Base-by-base conservation (phyloP, 2,329 filamentous ascomycete species). In the Alternaria longipes region DNA sequence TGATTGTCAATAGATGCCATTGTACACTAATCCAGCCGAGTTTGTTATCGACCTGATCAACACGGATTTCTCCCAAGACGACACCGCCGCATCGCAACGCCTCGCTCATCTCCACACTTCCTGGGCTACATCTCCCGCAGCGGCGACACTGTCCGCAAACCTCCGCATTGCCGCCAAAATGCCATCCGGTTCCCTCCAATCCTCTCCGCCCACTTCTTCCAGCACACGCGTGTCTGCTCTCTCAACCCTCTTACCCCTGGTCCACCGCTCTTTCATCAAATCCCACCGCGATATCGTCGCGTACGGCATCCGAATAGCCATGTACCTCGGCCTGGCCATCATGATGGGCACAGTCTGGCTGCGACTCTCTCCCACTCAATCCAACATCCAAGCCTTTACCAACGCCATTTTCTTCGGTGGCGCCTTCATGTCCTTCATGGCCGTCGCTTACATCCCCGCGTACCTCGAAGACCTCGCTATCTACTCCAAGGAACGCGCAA, bases 331-430 rank as follows among this genome's bases (percentile, higher is more conserved):
- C 79, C 83, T 96, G 16, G 92, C 92, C 1, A 87, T 95, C 68
- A 90, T 95, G 86, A 93, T 94, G 90, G 92, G 93, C 5, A 96
- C 93, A 0, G 91, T 96, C 12, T 97, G 91, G 89, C 81, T 96
- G 14, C 87, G 92, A 6, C 83, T 97, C 3, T 80, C 84, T 4
- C 84, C 89, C 0, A 81, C 84, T 0, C 92, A 96, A 74, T 81
- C 84, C 57, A 90, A 90, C 60, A 94, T 97, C 68, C 90, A 92
- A 70, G 88, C 92, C 0, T 91, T 92, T 70, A 92, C 89, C 77
- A 97, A 96, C 75, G 91, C 91, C 49, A 91, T 96, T 70, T 84
- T 84, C 78, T 84, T 84, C 70, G 82, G 82, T 59, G 81, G 81
- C 38, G 82, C 82, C 11, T 84, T 84, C 77, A 83, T 84, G 82